Percentiles rank a stretch among this genome's conserved stretches.
Conservation (phyloP, 805 yeast genomes). For the Tetrapisispora namnaoensis region DNA sequence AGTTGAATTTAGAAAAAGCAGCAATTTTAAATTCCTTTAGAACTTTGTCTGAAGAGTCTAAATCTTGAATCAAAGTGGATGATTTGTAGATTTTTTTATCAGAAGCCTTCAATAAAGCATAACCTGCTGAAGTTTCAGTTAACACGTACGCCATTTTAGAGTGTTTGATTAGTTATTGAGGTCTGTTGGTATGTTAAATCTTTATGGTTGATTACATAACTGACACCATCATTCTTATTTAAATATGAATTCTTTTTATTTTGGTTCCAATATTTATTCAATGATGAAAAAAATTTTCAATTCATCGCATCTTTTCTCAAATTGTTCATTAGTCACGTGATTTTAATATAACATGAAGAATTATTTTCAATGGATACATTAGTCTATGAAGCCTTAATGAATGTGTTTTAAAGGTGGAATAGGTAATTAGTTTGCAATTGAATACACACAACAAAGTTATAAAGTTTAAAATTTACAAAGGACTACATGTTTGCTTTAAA, state of each 20-base stretch:
- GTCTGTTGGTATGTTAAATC: not conserved
- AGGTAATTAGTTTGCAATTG: not conserved
- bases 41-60: slow-evolving; percentile 76
- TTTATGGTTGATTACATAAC: not conserved
- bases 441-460: too few relatives aligned
- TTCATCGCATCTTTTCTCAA: not conserved
- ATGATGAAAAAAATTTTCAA: not conserved
- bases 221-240: too few relatives aligned
- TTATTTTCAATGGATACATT: too few relatives aligned
- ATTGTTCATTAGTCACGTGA: not conserved
- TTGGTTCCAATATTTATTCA: not conserved
- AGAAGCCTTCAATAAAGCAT: slow-evolving; percentile 93
- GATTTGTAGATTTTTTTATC: slow-evolving; percentile 96
- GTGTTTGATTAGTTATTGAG: not conserved
- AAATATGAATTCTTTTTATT: not conserved
- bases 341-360: too few relatives aligned
- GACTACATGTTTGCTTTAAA: too few relatives aligned
- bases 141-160: slow-evolving; percentile 68
- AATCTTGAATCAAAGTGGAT: slow-evolving; percentile 59
- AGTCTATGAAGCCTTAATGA: not conserved
- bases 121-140: slow-evolving; percentile 98
- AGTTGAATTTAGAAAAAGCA: slow-evolving; percentile 87
- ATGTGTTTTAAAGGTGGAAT: not conserved
- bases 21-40: slow-evolving; percentile 86
- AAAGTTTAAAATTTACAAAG: too few relatives aligned